phyloP scores from a whole-genome alignment of 345 rosid genomes.

The Rhodamnia rubescens region DNA sequence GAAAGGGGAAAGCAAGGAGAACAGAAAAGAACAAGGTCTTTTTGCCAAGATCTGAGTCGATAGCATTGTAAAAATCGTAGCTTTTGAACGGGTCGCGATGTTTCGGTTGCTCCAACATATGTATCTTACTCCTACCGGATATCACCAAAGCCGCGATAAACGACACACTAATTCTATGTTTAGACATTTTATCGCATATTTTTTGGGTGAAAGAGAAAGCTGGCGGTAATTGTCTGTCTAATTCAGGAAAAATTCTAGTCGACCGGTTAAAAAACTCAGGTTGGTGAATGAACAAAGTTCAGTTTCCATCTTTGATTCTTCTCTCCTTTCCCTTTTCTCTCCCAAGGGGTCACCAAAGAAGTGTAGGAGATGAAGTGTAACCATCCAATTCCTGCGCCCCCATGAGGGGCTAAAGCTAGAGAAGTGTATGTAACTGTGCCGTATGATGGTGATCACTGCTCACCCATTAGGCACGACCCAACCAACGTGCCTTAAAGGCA shows the following conservation, averaged over 20 bases:
- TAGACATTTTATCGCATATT: neutral
- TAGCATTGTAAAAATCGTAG: neutral
- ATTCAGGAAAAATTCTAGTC: neutral
- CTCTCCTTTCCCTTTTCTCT: neutral
- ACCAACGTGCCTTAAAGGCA: neutral
- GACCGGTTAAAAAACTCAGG: neutral
- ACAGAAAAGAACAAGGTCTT: neutral
- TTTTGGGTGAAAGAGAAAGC: neutral
- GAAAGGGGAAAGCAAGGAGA: neutral
- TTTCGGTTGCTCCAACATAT: neutral
- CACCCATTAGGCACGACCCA: neutral
- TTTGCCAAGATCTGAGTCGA: neutral
- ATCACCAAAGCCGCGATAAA: neutral
- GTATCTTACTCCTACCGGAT: neutral
- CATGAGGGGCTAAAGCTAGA: too few species aligned
- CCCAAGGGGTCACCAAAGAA: neutral
- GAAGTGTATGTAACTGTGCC: too few species aligned
- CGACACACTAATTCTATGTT: neutral
- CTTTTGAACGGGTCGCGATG: neutral
- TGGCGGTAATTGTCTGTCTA: neutral
- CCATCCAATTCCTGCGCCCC: neutral
- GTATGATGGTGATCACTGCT: neutral
- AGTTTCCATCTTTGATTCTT: neutral
- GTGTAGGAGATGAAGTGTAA: neutral
- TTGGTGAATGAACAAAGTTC: neutral